Base-by-base conservation (phyloP, 345 rosid species). In the Abelmoschus esculentus region DNA sequence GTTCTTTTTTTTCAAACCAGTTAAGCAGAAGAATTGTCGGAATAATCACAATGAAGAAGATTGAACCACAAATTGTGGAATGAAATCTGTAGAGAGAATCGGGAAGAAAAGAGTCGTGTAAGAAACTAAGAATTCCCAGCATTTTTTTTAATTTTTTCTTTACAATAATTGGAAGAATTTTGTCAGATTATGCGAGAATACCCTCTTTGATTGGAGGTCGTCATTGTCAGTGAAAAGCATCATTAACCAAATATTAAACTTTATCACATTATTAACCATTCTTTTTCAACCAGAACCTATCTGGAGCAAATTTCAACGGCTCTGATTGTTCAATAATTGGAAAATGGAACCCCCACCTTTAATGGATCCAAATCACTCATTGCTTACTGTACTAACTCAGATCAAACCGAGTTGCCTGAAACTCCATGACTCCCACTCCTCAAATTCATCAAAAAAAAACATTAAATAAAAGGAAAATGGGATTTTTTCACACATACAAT, bases 291-390 rank as follows among this genome's bases (percentile, higher is more conserved):
- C 11, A 44, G 67, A 71, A 52, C 50, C 61, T 19, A 28, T 18
- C 40, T 14, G 26, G 38, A 34, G 28, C 31, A 61, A 42, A 76
- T 63, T 77, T 72, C 50, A 69, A 80, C 75, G 80, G 80, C 71
- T 40, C 75, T 44, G 80, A 80, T 80, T 62, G 67, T 65, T 63
- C 76, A 31, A 78, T 78, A 8, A 68, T 76, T 73, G 17, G 18
- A 4, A 38, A 26, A 13, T 6, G 36, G 78, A 40, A 40, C 18
- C 76, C 76, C 78, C 62, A 50, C 74, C 5, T 19, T 46, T 26
- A 53, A 18, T 38, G 47, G 72, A 6, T 52, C 56, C 32, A 29
- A 47, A 12, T 62, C 61, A 54, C 75, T 19, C 44, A 4, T 50
- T 36, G 28, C 11, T 55, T 53, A 40, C 46, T 38, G 54, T 58